phyloP scores from a whole-genome alignment of 768 basidiomycete species.

The Mycena amicta region DNA sequence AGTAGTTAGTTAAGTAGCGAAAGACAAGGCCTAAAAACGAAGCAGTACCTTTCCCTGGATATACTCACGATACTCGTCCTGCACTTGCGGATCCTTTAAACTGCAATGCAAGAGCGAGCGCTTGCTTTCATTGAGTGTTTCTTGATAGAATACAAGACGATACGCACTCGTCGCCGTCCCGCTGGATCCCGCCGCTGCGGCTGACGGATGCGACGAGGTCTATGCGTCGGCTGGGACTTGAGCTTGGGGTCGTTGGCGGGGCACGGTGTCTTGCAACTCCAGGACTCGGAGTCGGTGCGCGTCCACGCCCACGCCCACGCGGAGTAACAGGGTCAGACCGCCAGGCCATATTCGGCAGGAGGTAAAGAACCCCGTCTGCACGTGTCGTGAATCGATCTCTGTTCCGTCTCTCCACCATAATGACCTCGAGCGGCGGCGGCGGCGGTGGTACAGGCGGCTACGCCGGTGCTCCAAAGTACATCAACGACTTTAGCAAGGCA shows the following conservation, averaged over 20 bases:
- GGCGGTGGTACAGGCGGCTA: slow-evolving; percentile 13
- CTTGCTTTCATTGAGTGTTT: no score
- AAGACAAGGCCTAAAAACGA: no score
- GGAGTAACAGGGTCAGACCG: not conserved
- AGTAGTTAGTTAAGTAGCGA: not conserved
- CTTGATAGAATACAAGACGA: not conserved
- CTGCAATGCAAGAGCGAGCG: slow-evolving; percentile 44
- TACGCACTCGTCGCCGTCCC: slow-evolving; percentile 69
- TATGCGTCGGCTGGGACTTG: slow-evolving; percentile 44
- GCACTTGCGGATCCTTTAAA: slow-evolving; percentile 57
- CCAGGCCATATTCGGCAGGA: not conserved
- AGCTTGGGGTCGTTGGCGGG: not conserved
- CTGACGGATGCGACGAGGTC: slow-evolving; percentile 73
- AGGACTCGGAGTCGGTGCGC: not conserved
- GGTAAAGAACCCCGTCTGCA: not conserved
- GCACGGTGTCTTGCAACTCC: not conserved
- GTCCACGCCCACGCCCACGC: not conserved
- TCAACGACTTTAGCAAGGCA: slow-evolving; percentile 85
- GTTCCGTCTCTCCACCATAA: not conserved
- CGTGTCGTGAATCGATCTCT: not conserved
- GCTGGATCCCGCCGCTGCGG: slow-evolving; percentile 74
- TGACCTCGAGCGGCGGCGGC: not conserved
- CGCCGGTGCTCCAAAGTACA: slow-evolving; percentile 39
- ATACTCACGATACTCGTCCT: slow-evolving; percentile 69
- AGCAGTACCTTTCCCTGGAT: slow-evolving; percentile 69